phyloP scores from a whole-genome alignment of 495 filamentous ascomycete species.

The Penicillium cinerascens region DNA sequence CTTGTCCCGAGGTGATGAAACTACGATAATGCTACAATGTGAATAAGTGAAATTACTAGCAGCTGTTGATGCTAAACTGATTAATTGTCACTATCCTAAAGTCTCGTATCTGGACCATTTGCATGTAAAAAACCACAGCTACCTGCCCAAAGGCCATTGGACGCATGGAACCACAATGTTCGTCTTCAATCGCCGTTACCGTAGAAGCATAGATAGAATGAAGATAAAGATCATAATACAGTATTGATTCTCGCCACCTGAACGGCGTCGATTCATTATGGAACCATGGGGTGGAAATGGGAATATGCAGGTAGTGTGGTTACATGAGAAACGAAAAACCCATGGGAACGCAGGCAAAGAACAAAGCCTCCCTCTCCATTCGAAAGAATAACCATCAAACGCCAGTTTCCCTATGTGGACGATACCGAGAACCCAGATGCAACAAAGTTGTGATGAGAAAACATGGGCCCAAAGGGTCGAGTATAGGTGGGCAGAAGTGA shows the following conservation, averaged over 20 bases:
- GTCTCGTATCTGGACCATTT: not conserved
- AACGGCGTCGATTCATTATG: not conserved
- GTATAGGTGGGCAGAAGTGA: not conserved
- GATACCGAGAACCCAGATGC: not conserved
- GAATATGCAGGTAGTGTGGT: not conserved
- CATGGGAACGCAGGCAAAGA: not conserved
- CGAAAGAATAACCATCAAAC: not conserved
- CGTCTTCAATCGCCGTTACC: too few species aligned
- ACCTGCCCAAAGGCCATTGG: too few species aligned
- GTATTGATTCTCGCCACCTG: not conserved
- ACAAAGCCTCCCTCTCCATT: not conserved
- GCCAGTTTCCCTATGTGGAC: not conserved
- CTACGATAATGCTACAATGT: not conserved
- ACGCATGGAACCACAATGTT: too few species aligned
- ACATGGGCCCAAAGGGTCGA: slow-evolving; percentile 5
- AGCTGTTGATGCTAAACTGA: not conserved
- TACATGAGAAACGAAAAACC: not conserved
- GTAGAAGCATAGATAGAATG: too few species aligned
- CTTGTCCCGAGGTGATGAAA: not conserved
- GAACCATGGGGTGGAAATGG: not conserved
- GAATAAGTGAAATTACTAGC: not conserved
- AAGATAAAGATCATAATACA: not conserved
- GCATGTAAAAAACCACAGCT: not conserved
- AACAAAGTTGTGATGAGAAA: slow-evolving; percentile 5
- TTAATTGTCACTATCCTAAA: not conserved